These are phyloP conservation scores for Acanthamoeba triangularis DNA, from an alignment of 208 protist genomes.

Conservation along the genomic window DNA sequence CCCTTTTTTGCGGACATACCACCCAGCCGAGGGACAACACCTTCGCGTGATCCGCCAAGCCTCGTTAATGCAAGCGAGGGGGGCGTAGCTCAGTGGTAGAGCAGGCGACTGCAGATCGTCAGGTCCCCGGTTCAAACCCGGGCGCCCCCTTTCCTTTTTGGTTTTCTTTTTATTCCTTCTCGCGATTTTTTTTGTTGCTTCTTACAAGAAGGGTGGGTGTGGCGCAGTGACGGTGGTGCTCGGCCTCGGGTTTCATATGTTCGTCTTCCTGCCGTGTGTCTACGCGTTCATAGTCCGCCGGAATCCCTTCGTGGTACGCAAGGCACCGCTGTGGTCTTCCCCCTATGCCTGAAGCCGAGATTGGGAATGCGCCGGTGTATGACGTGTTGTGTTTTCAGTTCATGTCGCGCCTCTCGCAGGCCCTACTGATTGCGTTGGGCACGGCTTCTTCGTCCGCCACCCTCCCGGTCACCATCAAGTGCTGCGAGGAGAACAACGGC, in stretches of 20 bases:
- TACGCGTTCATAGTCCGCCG: neutral
- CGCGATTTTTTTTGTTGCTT: neutral
- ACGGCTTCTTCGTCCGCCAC: constrained; percentile 68
- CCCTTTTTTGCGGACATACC: neutral
- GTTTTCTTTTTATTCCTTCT: neutral
- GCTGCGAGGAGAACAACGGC: constrained; percentile 34
- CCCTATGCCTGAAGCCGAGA: neutral
- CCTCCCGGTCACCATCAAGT: constrained; percentile 74
- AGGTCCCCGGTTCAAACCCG: constrained; percentile 56
- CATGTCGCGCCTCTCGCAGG: constrained; percentile 41
- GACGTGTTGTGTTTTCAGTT: neutral
- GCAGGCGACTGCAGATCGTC: constrained; percentile 51
- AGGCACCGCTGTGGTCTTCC: neutral
- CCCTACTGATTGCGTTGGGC: constrained; percentile 39
- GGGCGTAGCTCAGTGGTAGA: constrained; percentile 56
- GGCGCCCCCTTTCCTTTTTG: constrained; percentile 19
- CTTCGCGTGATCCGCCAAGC: no score
- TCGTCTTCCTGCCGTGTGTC: neutral
- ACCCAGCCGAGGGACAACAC: neutral
- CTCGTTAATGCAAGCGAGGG: neutral
- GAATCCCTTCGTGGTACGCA: constrained; percentile 30
- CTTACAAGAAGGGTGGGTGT: neutral
- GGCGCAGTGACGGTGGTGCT: constrained; percentile 16
- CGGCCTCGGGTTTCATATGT: constrained; percentile 14
- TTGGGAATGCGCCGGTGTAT: neutral